Evolutionary conservation across 352 stramenopile genomes (phyloP), one percentile per base, ranked within the genome.

Genomic region (Phytophthora fragariae): DNA sequence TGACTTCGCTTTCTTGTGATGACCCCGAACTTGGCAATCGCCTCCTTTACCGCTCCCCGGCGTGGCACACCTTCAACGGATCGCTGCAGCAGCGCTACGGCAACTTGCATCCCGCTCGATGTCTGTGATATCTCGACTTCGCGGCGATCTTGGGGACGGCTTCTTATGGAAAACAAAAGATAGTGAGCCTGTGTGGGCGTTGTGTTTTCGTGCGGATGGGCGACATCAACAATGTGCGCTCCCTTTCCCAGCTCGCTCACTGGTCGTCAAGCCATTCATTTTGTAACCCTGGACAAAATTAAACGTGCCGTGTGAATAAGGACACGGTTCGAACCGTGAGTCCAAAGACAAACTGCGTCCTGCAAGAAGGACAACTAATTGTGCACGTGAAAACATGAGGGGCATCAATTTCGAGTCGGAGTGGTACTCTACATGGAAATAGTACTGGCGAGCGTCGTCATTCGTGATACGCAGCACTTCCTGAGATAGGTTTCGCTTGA

Each of bases 41-140:
- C 44, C 44, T 65, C 58, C 6, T 65, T 56, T 15, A 65, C 17
- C 2, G 58, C 41, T 9, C 58, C 58, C 14, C 19, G 15, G 15
- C 24, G 58, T 0, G 57, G 58, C 27, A 57, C 39, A 27, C 58
- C 58, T n/a, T 65, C 58, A 8, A 56, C 29, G 5, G 41, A 65
- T 8, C 39, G 39, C 44, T 56, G 58, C 14, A 65, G 12, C 6
- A 65, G n/a, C 10, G 24, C 24, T 2, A 27, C 24, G 24, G 2
- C 2, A 27, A 31, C 58, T 33, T 65, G 58, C 44, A n/a, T 65
- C 58, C 24, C 58, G 58, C 41, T 65, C 44, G 11, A 1, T 56
- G 58, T 64, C 44, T 24, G 2, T 14, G 8, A 64, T 11, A 12
- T 55, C 57, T 1, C 57, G 41, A n/a, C 57, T 35, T 53, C 11